Percentiles rank a stretch among this genome's conserved stretches.
Evolutionary conservation across 257 asterid species (phyloP).

Genomic region (Ilex aquifolium): DNA sequence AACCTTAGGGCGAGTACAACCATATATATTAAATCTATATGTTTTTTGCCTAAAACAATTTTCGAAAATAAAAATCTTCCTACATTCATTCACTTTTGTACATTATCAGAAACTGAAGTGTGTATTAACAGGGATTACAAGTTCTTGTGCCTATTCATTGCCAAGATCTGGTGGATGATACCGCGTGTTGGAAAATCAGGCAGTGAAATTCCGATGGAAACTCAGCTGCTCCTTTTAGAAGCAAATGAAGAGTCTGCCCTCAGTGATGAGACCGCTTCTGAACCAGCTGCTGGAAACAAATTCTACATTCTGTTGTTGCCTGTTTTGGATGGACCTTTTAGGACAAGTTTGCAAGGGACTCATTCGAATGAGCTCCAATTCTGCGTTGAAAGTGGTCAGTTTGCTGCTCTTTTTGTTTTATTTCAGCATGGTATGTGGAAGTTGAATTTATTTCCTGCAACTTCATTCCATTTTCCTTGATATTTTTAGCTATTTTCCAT

Average conservation of each 20-base stretch:
- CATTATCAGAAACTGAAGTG: neutral
- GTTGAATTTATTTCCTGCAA: no score
- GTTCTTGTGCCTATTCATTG: constrained; percentile 49
- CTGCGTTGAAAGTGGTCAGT: constrained; percentile 56
- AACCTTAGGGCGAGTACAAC: no score
- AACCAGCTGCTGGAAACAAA: constrained; percentile 12
- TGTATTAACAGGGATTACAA: constrained; percentile 28
- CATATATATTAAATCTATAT: no score
- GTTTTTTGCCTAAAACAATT: neutral
- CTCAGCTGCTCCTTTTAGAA: constrained; percentile 64
- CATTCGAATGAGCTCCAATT: constrained; percentile 44
- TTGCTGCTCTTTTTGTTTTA: neutral
- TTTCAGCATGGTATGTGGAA: constrained; percentile 11
- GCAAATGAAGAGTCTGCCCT: constrained; percentile 31
- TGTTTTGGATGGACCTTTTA: constrained; percentile 52
- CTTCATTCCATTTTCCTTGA: neutral
- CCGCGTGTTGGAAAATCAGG: constrained; percentile 54
- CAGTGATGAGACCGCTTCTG: constrained; percentile 11
- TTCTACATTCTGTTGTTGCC: constrained; percentile 57
- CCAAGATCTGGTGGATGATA: constrained; percentile 77
- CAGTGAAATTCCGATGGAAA: constrained; percentile 53
- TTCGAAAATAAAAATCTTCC: neutral
- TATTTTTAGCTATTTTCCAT: neutral
- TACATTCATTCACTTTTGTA: no score
- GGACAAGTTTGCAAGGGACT: constrained; percentile 57